Base-by-base conservation (phyloP, 495 filamentous ascomycete genomes). In the Penicillium ucsense region DNA sequence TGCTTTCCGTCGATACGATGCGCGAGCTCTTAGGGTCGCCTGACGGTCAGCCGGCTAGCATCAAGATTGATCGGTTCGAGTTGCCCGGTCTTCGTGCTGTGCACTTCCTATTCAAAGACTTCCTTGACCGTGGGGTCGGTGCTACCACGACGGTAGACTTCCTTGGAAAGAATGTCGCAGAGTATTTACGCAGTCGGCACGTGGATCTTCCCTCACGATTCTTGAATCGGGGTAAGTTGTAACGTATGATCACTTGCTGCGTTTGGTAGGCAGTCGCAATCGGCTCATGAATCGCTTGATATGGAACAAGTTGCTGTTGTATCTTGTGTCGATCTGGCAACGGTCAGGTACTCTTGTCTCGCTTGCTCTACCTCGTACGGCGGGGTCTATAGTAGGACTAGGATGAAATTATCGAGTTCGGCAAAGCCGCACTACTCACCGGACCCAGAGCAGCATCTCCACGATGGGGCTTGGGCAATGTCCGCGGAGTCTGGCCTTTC, bases 151-250 rank as follows among this genome's bases (percentile, higher is more conserved):
- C 64, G 1, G 64, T 74, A 32, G 77, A 81, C 46, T 70, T 75
- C 38, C 53, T 81, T 46, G 77, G 74, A 2, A 81, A 81, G 60
- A 78, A 78, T 46, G 70, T 79, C 20, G 76, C 72, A 31, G 76
- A 80, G 56, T 79, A 62, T 49, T 43, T 81, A 45, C 60, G 77
- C 34, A 61, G 65, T 34, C 62, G 61, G 35, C 58, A 68, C 53
- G 75, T 79, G 11, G 72, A 74, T 58, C 48, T 81, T 8, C 78
- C 77, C 1, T 56, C 60, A 4, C 54, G 53, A 46, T 70, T 71
- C 41, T 51, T 71, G 41, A 62, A 61, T 35, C 50, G 65, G 45
- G 65, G 67, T 6, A 70, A 59, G 50, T 35, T 70, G 37, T 70
- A 61, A 45, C 2, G 20, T 20, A 20, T 20, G 20, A 20, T 20